Evolutionary conservation across 2,329 filamentous ascomycete species (phyloP), one percentile per base, ranked within the genome.

Genomic region (Penicillium janthinellum): DNA sequence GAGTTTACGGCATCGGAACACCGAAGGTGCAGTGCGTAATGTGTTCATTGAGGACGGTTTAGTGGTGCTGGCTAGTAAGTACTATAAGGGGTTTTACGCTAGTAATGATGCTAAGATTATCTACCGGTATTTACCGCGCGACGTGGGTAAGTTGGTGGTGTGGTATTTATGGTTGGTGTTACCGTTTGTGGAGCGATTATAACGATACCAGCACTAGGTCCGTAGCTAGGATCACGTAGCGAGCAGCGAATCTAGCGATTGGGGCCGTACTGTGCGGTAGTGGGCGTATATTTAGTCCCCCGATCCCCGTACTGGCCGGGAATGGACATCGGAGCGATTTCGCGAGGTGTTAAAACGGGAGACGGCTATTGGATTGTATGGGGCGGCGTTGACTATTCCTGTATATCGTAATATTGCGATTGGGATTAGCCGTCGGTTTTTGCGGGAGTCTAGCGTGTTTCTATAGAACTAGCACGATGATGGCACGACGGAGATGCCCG

Each of bases 161-260:
- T 65, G 49, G 58, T 63, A 65, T 42, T 53, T 65, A 15, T 65
- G 17, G 58, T 50, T 64, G 3, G 41, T 64, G 2, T 17, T 54
- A 10, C 52, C 3, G n/a, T 47, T 54, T 22, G 15, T 54, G 3
- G 52, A 54, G 41, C 25, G 41, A 35, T 45, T 54, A 1, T 3
- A 15, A 4, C n/a, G n/a, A 20, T 22, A 44, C 20, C 41, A 44
- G 41, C 41, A n/a, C 41, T 3, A 44, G 41, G 3, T 41, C 38
- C 38, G 38, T 3, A 4, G 38, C 38, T 3, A 41, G 12, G n/a
- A 3, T 12, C 3, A 41, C 38, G 38, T n/a, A n/a, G n/a, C n/a
- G n/a, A n/a, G n/a, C n/a, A n/a, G n/a, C n/a, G n/a, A n/a, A n/a
- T n/a, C n/a, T 10, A 15, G 12, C 2, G 41, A 44, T 10, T 20